phyloP scores from a whole-genome alignment of 2,329 filamentous ascomycete genomes.

The Xylariaceae sp. region DNA sequence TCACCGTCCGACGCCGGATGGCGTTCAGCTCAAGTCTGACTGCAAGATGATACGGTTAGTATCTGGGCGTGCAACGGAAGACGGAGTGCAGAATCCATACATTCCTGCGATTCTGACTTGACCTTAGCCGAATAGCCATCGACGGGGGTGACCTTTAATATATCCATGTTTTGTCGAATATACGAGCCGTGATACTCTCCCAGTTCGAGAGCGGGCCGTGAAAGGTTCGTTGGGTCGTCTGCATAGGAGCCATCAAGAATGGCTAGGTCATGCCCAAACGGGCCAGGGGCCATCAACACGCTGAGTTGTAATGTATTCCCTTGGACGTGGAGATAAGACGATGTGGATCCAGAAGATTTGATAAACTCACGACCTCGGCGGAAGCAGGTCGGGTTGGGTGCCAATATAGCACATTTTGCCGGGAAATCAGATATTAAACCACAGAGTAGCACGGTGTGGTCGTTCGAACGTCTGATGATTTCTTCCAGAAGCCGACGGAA shows the following conservation, averaged over 20 bases:
- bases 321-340: neutral
- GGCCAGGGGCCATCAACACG: neutral
- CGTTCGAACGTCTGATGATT: constrained; percentile 4
- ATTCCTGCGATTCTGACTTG: neutral
- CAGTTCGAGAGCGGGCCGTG: neutral
- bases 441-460: constrained; percentile 6
- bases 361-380: neutral
- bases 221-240: neutral
- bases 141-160: neutral
- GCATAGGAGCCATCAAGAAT: neutral
- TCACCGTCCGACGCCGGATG: neutral
- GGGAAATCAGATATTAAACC: neutral
- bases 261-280: neutral
- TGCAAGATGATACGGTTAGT: neutral
- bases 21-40: neutral
- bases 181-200: neutral
- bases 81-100: neutral
- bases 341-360: neutral
- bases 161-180: neutral
- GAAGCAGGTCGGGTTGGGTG: neutral
- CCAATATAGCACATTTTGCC: neutral
- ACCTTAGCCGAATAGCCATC: neutral
- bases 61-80: neutral
- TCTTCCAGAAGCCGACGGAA: constrained; percentile 8
- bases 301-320: neutral